These are phyloP conservation scores for Yamadazyma laniorum DNA, from an alignment of 805 yeast species.

Conservation along the genomic window DNA sequence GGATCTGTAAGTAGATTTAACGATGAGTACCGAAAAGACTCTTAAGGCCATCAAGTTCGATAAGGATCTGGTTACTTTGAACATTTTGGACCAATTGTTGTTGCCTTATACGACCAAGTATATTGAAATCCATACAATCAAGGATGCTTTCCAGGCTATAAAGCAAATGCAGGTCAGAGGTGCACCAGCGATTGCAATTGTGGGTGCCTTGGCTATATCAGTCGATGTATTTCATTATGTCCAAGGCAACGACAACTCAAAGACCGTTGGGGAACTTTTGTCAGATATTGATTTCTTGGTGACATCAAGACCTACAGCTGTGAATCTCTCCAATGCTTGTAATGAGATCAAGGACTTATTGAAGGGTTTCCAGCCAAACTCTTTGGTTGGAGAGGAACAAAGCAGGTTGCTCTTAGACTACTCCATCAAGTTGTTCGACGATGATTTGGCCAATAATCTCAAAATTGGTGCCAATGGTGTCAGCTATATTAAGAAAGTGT, in stretches of 20 bases:
- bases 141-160: constrained; percentile 81
- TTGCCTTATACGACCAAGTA: constrained; percentile 80
- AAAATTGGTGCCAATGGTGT: constrained; percentile 82
- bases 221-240: constrained; percentile 53
- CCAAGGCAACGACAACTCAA: constrained; percentile 4
- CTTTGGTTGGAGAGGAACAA: constrained; percentile 25
- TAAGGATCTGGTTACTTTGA: constrained; percentile 42
- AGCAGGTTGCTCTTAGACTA: constrained; percentile 40
- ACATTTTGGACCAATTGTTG: constrained; percentile 74
- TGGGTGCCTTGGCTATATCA: constrained; percentile 80
- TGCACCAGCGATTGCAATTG: constrained; percentile 97
- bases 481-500: constrained; percentile 51
- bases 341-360: constrained; percentile 44
- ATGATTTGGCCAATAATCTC: constrained; percentile 75
- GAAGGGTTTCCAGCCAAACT: constrained; percentile 12
- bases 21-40: constrained; percentile 18
- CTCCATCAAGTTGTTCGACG: constrained; percentile 58
- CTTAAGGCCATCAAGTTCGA: constrained; percentile 68
- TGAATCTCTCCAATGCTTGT: constrained; percentile 79
- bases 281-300: constrained; percentile 62
- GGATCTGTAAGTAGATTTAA: no score
- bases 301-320: constrained; percentile 92
- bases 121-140: constrained; percentile 57
- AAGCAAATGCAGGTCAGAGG: constrained; percentile 93
- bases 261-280: constrained; percentile 35